phyloP scores from a whole-genome alignment of 805 yeast species.

The Metschnikowia henanensis region DNA sequence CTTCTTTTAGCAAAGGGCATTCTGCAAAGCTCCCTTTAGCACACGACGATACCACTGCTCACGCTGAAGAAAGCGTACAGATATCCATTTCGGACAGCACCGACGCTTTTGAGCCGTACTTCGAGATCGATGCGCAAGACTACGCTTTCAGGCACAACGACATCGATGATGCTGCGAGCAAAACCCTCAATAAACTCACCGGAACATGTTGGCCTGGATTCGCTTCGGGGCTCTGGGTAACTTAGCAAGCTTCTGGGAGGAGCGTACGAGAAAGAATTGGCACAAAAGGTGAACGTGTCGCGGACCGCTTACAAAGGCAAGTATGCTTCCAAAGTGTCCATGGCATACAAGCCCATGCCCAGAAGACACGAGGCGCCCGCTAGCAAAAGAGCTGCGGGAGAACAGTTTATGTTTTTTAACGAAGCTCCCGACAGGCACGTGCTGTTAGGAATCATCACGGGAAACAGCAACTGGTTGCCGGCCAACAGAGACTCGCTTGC shows the following conservation, averaged over 20 bases:
- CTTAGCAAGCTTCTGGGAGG: neutral
- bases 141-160: neutral
- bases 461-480: slow-evolving; percentile 4
- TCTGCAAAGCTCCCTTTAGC: too few relatives aligned
- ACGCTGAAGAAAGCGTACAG: neutral
- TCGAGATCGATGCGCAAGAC: neutral
- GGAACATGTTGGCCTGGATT: neutral
- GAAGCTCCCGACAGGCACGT: neutral
- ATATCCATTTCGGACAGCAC: neutral
- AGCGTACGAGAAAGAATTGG: neutral
- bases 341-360: neutral
- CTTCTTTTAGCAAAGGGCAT: too few relatives aligned
- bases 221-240: neutral
- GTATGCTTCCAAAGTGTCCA: neutral
- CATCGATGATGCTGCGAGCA: neutral
- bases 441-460: neutral
- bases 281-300: neutral
- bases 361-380: neutral
- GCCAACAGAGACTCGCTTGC: neutral
- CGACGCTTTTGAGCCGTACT: neutral
- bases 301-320: neutral
- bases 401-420: neutral
- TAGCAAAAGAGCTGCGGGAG: neutral
- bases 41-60: neutral
- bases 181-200: neutral